Percentiles rank a stretch among this genome's conserved stretches.
phyloP scores from a whole-genome alignment of 2,329 filamentous ascomycete genomes.

The Paramyrothecium sp. region DNA sequence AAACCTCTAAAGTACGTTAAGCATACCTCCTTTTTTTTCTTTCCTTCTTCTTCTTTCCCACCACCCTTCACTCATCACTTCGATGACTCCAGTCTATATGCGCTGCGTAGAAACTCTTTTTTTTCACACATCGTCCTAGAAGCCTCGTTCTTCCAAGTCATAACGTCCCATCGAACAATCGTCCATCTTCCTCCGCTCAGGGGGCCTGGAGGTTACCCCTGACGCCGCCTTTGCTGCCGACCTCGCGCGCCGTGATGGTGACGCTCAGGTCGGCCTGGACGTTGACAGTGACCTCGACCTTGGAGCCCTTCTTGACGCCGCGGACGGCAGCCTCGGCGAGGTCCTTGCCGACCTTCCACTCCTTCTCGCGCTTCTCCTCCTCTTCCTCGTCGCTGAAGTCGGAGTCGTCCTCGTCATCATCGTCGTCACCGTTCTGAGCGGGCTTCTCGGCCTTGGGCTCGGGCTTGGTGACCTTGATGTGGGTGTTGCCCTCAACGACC shows the following conservation, averaged over 20 bases:
- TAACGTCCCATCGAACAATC: background rate
- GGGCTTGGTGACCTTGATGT: conserved; percentile 91
- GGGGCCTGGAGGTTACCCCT: conserved; percentile 52
- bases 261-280: conserved; percentile 77
- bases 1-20: background rate
- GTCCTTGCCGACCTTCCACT: conserved; percentile 82
- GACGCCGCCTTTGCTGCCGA: conserved; percentile 83
- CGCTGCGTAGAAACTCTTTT: background rate
- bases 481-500: conserved; percentile 81
- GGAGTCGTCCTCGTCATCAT: conserved; percentile 62
- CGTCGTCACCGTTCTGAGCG: conserved; percentile 64
- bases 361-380: conserved; percentile 84
- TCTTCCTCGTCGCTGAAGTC: conserved; percentile 73
- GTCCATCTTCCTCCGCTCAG: conserved; percentile 6
- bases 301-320: conserved; percentile 81
- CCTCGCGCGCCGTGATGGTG: conserved; percentile 78
- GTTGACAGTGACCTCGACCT: conserved; percentile 93
- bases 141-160: background rate
- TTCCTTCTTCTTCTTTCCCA: background rate
- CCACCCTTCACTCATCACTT: background rate
- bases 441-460: conserved; percentile 74
- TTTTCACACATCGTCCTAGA: background rate
- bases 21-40: background rate
- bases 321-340: conserved; percentile 85
- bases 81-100: background rate